These are phyloP conservation scores for Zoysia japonica DNA, from an alignment of 176 grass and related monocot genomes.

Conservation along the genomic window DNA sequence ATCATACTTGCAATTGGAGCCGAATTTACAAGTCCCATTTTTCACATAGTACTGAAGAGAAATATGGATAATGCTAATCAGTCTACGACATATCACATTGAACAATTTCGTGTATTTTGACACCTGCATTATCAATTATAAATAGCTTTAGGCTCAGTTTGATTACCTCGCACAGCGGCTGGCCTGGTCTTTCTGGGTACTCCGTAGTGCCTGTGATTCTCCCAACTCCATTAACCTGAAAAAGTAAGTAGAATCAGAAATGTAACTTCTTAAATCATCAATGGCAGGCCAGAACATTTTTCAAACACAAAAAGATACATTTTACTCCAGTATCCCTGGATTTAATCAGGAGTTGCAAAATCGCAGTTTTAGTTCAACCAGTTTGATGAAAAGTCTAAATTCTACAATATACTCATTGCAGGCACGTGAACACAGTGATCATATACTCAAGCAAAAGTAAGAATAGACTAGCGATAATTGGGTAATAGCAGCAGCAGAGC, in stretches of 20 bases:
- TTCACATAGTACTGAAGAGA: slow-evolving; percentile 78
- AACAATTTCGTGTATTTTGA: not conserved
- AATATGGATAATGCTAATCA: not conserved
- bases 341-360: not conserved
- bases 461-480: not conserved
- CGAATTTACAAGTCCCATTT: slow-evolving; percentile 87
- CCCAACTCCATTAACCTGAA: slow-evolving; percentile 44
- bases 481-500: slow-evolving; percentile 3
- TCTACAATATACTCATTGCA: not conserved
- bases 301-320: not conserved
- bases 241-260: slow-evolving; percentile 3
- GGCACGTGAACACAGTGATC: not conserved
- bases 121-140: not conserved
- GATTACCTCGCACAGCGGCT: slow-evolving; percentile 75
- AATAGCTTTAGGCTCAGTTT: slow-evolving; percentile 6
- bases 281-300: not conserved
- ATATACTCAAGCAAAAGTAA: not conserved
- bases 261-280: slow-evolving; percentile 27
- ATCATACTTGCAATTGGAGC: slow-evolving; percentile 83
- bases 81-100: not conserved
- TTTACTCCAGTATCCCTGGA: not conserved
- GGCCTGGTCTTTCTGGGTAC: slow-evolving; percentile 70
- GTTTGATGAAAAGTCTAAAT: not conserved
- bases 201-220: slow-evolving; percentile 39
- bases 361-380: not conserved